A percentile compares a stretch with the other conserved stretches of the same genome.
Conservation (phyloP, 2,329 filamentous ascomycete genomes). For the Phoma sp. region DNA sequence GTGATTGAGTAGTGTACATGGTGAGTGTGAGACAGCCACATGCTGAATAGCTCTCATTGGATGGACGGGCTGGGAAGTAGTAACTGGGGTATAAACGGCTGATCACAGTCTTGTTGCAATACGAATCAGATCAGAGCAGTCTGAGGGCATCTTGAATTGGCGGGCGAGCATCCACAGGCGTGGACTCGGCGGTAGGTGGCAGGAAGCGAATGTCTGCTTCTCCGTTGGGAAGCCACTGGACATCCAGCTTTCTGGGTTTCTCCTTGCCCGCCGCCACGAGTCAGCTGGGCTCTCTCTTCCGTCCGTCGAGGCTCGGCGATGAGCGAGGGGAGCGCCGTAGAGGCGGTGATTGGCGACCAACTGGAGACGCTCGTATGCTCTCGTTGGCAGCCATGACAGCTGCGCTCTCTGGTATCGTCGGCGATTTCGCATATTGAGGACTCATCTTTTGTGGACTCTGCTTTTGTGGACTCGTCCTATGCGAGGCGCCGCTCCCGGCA, state of each 20-base stretch:
- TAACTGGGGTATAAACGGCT: too few relatives aligned
- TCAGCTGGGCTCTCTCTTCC: conserved; percentile 39
- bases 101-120: too few relatives aligned
- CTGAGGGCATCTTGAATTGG: conserved; percentile 16
- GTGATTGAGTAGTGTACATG: too few relatives aligned
- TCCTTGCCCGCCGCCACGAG: conserved; percentile 41
- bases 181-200: conserved; percentile 33
- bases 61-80: too few relatives aligned
- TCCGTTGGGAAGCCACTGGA: conserved; percentile 43
- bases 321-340: conserved; percentile 33
- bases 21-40: too few relatives aligned
- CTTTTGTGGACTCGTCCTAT: conserved; percentile 32
- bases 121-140: background rate
- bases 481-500: conserved; percentile 36
- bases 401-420: conserved; percentile 37
- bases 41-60: too few relatives aligned
- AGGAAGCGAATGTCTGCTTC: conserved; percentile 44
- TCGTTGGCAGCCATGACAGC: conserved; percentile 37
- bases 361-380: conserved; percentile 35
- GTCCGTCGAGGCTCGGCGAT: conserved; percentile 19
- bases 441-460: conserved; percentile 34
- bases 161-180: conserved; percentile 17
- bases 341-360: conserved; percentile 40
- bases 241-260: conserved; percentile 43
- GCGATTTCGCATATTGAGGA: conserved; percentile 30